A percentile compares a stretch with the other conserved stretches of the same genome.
Conservation (phyloP, 1,139 yeast species). For the Kodamaea sp. region DNA sequence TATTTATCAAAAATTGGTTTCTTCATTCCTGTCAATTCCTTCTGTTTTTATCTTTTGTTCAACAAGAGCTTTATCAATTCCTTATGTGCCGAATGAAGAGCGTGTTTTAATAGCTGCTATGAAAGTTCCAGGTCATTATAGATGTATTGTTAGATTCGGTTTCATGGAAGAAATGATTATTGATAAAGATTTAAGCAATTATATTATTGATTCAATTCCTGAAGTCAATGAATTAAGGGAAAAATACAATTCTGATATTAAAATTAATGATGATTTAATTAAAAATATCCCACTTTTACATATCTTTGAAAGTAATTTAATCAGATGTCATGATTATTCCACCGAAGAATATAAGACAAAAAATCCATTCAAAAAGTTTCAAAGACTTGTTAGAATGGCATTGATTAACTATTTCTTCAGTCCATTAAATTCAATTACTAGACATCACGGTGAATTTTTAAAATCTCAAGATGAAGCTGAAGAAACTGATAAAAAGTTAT, state of each 20-base stretch:
- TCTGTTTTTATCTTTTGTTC: constrained; percentile 40
- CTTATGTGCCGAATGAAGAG: constrained; percentile 35
- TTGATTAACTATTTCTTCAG: constrained; percentile 27
- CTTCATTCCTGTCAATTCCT: constrained; percentile 41
- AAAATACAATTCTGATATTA: constrained; percentile 7
- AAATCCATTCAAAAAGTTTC: constrained; percentile 16
- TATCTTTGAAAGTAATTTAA: constrained; percentile 35
- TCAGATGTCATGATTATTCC: constrained; percentile 23
- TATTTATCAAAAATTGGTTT: constrained; percentile 32
- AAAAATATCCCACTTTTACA: constrained; percentile 27
- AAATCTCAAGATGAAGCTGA: constrained; percentile 21
- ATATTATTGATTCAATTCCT: constrained; percentile 26
- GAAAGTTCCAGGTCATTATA: constrained; percentile 41
- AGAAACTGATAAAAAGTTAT: constrained; percentile 23
- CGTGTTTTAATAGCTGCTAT: constrained; percentile 38
- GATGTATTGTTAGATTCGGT: constrained; percentile 45
- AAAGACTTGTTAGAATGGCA: constrained; percentile 19
- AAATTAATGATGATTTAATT: background rate
- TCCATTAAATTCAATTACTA: constrained; percentile 28
- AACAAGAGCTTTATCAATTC: constrained; percentile 38
- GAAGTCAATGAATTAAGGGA: constrained; percentile 14
- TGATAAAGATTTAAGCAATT: constrained; percentile 21
- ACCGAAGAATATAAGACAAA: constrained; percentile 15
- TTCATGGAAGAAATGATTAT: constrained; percentile 41
- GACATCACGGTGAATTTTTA: constrained; percentile 23